phyloP scores from a whole-genome alignment of 768 basidiomycete genomes.

The Trametes villosa region DNA sequence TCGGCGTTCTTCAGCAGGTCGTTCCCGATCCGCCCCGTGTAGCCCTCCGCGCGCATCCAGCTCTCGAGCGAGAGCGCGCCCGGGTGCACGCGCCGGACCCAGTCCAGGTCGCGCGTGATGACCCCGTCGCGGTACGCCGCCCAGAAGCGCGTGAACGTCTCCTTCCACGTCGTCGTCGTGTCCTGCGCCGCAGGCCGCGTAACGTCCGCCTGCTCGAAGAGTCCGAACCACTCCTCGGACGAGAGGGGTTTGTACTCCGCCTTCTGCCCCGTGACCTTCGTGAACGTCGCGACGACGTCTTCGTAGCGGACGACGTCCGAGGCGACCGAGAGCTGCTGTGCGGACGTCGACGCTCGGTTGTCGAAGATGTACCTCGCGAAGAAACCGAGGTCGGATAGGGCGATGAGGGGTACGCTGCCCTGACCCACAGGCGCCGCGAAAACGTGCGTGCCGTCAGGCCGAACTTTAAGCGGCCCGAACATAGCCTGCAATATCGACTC shows the following conservation, averaged over 20 bases:
- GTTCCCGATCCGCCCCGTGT: background rate
- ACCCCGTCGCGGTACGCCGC: conserved; percentile 48
- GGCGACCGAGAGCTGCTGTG: conserved; percentile 33
- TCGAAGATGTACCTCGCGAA: conserved; percentile 38
- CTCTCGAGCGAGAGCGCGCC: conserved; percentile 40
- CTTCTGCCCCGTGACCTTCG: conserved; percentile 33
- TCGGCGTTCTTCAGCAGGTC: conserved; percentile 13
- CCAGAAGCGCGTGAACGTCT: conserved; percentile 47
- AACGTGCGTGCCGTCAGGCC: conserved; percentile 35
- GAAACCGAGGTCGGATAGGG: conserved; percentile 38
- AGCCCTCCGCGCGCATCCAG: conserved; percentile 38
- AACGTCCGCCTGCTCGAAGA: conserved; percentile 13
- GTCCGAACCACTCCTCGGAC: conserved; percentile 24
- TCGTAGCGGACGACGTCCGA: conserved; percentile 31
- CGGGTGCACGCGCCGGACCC: conserved; percentile 47
- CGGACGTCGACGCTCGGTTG: conserved; percentile 31
- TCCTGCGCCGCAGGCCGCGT: conserved; percentile 28
- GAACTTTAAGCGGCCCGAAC: conserved; percentile 30
- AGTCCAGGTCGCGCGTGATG: conserved; percentile 48
- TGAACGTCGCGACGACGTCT: conserved; percentile 33
- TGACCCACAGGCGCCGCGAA: conserved; percentile 35
- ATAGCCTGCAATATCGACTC: conserved; percentile 1
- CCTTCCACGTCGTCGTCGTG: conserved; percentile 27
- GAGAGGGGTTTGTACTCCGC: conserved; percentile 28
- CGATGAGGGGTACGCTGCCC: conserved; percentile 36